Conservation (phyloP, 2,329 filamentous ascomycete species). For the Claviceps africana region DNA sequence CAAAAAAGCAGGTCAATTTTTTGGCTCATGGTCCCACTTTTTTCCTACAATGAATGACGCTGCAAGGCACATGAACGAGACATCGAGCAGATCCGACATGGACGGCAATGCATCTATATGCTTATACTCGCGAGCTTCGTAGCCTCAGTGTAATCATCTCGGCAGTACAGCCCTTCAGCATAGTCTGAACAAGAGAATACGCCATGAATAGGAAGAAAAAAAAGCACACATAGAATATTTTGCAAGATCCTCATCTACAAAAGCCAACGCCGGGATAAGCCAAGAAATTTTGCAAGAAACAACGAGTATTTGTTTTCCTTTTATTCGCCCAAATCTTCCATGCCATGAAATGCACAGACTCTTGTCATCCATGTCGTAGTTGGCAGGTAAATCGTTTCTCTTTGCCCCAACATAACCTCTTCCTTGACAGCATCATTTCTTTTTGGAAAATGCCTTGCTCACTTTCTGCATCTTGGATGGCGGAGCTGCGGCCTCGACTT, state of each 20-base stretch:
- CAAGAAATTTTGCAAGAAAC: not conserved
- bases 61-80: not conserved
- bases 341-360: not conserved
- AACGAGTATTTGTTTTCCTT: not conserved
- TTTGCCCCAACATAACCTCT: not conserved
- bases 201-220: not conserved
- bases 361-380: not conserved
- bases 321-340: not conserved
- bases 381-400: not conserved
- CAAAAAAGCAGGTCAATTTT: not conserved
- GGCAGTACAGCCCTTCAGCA: not conserved
- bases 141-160: not conserved
- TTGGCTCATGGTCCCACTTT: not conserved
- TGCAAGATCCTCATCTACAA: constrained; percentile 1
- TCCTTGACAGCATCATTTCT: constrained; percentile 14
- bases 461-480: constrained; percentile 32
- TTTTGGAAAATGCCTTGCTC: constrained; percentile 21
- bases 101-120: not conserved
- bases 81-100: not conserved
- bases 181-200: not conserved
- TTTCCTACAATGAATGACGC: not conserved
- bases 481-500: constrained; percentile 32
- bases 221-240: not conserved
- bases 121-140: not conserved
- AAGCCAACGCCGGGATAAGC: constrained; percentile 6